Conservation (phyloP, 768 basidiomycete species). For the Hygrocybe coccinea region DNA sequence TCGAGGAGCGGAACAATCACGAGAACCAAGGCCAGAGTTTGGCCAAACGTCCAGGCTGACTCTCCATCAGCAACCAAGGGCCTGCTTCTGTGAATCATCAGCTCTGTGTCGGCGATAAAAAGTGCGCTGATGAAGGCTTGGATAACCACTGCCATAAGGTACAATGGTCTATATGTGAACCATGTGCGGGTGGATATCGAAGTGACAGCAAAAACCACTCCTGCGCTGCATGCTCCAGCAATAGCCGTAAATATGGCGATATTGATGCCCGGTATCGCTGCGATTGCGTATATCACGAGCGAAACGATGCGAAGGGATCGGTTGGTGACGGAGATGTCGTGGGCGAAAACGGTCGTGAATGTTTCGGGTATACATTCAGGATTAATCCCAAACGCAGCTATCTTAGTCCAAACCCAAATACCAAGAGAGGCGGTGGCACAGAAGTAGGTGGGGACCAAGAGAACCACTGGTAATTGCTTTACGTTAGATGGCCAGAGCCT, state of each 20-base stretch:
- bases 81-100: not conserved
- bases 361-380: not conserved
- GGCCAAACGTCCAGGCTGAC: conserved; percentile 3
- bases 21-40: not conserved
- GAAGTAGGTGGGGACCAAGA: not conserved
- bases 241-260: not conserved
- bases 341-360: not conserved
- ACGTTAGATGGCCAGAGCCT: not conserved
- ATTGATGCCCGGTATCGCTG: not conserved
- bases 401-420: conserved; percentile 3
- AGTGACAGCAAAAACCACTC: not conserved
- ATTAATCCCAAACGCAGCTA: not conserved
- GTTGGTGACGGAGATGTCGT: not conserved
- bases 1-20: not conserved
- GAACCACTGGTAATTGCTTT: not conserved
- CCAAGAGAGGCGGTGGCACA: not conserved
- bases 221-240: not conserved
- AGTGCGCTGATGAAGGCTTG: not conserved
- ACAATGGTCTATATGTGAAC: not conserved
- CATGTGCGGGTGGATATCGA: not conserved
- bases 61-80: not conserved
- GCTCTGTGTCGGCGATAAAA: conserved; percentile 9
- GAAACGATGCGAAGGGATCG: not conserved
- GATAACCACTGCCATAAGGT: not conserved
- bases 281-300: conserved; percentile 4